A percentile compares a stretch with the other conserved stretches of the same genome.
Evolutionary conservation across 805 yeast genomes (phyloP).

Genomic region (Hanseniaspora clermontiae): DNA sequence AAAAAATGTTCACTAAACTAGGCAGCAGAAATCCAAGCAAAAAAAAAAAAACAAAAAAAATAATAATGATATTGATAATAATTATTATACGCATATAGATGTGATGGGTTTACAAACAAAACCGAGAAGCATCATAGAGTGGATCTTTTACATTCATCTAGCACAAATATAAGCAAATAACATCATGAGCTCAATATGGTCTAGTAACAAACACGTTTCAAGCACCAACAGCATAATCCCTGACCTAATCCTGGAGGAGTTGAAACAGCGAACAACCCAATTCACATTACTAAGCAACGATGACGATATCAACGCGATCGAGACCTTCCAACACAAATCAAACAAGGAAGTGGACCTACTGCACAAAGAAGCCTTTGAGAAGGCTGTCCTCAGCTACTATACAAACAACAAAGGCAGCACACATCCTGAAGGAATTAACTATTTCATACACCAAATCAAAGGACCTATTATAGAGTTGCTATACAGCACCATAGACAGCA

Average conservation of each 20-base stretch:
- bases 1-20: too few species aligned
- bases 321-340: neutral
- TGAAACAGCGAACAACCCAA: neutral
- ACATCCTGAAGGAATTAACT: constrained; percentile 1
- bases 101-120: too few species aligned
- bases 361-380: neutral
- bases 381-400: neutral
- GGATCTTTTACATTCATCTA: too few species aligned
- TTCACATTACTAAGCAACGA: neutral
- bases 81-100: too few species aligned
- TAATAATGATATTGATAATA: too few species aligned
- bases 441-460: constrained; percentile 4
- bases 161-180: neutral
- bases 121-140: too few species aligned
- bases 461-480: neutral
- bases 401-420: neutral
- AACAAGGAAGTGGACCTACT: neutral
- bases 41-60: too few species aligned
- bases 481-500: constrained; percentile 4
- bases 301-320: neutral
- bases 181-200: neutral
- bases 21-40: too few species aligned
- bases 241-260: constrained; percentile 3
- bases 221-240: constrained; percentile 12
- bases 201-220: neutral